Percentiles rank a stretch among this genome's conserved stretches.
Evolutionary conservation across 768 basidiomycete species (phyloP).

Genomic region (Tricholomella constricta): DNA sequence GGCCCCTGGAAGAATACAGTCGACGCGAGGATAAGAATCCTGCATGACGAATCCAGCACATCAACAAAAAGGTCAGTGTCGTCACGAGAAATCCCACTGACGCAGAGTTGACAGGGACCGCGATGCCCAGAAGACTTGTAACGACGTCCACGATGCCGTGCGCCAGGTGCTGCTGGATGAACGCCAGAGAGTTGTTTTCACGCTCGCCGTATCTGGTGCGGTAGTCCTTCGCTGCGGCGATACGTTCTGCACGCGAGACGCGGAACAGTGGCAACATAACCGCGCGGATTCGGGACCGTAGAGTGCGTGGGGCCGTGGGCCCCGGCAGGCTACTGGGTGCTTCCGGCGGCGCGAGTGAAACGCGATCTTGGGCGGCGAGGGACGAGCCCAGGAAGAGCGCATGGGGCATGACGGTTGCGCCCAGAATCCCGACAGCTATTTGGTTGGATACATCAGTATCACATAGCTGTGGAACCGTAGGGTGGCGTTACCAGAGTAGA

Average conservation of each 20-base stretch:
- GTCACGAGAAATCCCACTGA: conserved; percentile 25
- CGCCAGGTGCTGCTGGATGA: conserved; percentile 54
- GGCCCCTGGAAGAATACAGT: conserved; percentile 62
- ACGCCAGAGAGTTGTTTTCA: conserved; percentile 47
- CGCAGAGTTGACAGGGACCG: conserved; percentile 78
- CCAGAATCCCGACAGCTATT: conserved; percentile 59
- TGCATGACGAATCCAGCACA: conserved; percentile 20
- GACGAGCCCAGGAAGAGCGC: conserved; percentile 44
- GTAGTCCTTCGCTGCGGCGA: conserved; percentile 31
- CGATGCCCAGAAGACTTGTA: conserved; percentile 62
- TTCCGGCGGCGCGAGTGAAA: conserved; percentile 25
- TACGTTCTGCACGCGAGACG: conserved; percentile 33
- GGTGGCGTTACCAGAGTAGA: conserved; percentile 49
- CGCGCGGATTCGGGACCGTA: conserved; percentile 9
- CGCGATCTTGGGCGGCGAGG: conserved; percentile 37
- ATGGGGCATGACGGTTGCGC: conserved; percentile 84
- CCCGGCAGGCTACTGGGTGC: conserved; percentile 12
- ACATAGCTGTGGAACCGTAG: conserved; percentile 12
- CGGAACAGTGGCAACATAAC: conserved; percentile 27
- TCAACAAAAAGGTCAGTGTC: not conserved
- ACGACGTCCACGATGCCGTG: conserved; percentile 62
- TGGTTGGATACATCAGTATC: conserved; percentile 14
- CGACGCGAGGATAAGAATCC: conserved; percentile 72
- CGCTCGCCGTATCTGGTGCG: conserved; percentile 45
- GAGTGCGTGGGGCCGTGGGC: conserved; percentile 3